Percentiles rank a stretch among this genome's conserved stretches.
Conservation (phyloP, 2,329 filamentous ascomycete species). For the Lasiodiplodia sp. region DNA sequence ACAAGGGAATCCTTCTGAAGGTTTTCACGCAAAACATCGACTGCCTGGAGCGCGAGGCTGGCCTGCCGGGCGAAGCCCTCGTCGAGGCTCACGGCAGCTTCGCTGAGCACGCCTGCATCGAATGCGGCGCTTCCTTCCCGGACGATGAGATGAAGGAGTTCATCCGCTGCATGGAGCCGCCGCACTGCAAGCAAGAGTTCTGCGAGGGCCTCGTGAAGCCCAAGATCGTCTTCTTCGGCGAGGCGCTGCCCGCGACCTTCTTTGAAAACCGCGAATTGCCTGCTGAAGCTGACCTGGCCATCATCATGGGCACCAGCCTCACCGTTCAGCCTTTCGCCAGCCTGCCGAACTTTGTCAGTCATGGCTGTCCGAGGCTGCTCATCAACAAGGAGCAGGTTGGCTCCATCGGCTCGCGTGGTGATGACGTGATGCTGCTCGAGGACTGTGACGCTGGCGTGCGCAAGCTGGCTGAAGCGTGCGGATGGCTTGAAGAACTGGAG, state of each 20-base stretch:
- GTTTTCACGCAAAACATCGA: slow-evolving; percentile 99
- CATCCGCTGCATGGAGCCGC: slow-evolving; percentile 72
- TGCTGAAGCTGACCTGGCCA: slow-evolving; percentile 73
- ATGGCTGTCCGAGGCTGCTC: slow-evolving; percentile 75
- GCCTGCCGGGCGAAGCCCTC: slow-evolving; percentile 80
- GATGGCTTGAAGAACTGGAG: slow-evolving; percentile 87
- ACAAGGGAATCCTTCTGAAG: slow-evolving; percentile 80
- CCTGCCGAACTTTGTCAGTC: slow-evolving; percentile 70
- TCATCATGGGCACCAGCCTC: slow-evolving; percentile 89
- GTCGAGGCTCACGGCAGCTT: slow-evolving; percentile 97
- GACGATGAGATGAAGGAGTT: slow-evolving; percentile 75
- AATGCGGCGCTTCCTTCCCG: slow-evolving; percentile 77
- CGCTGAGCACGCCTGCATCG: slow-evolving; percentile 85
- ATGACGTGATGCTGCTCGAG: slow-evolving; percentile 85
- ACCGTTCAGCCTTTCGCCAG: slow-evolving; percentile 88
- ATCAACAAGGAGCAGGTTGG: slow-evolving; percentile 90
- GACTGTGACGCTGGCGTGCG: slow-evolving; percentile 85
- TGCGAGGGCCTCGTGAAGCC: slow-evolving; percentile 89
- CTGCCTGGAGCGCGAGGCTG: slow-evolving; percentile 86
- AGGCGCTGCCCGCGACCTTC: slow-evolving; percentile 72
- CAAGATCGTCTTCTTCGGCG: slow-evolving; percentile 94
- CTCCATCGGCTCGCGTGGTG: slow-evolving; percentile 74
- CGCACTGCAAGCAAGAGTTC: slow-evolving; percentile 65
- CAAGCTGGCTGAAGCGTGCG: slow-evolving; percentile 78
- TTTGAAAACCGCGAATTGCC: slow-evolving; percentile 64